phyloP scores from a whole-genome alignment of 371 early-diverging fungal species.

The Rhizopus stolonifer region DNA sequence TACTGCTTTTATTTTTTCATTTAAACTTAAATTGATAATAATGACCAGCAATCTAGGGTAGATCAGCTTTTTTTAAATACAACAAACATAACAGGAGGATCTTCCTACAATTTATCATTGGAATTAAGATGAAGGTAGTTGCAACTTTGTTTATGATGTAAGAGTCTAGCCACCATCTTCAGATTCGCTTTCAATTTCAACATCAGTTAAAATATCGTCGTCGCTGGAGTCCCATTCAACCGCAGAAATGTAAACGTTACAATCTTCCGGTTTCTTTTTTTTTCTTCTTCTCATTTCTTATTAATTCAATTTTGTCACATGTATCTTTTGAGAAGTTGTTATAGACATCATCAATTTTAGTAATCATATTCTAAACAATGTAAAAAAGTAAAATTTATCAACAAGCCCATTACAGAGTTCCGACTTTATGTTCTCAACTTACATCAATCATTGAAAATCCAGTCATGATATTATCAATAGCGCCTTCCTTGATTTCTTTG shows the following conservation, averaged over 20 bases:
- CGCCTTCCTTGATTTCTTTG: constrained; percentile 2
- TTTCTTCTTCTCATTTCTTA: constrained; percentile 1
- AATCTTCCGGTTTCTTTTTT: too few species aligned
- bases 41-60: too few species aligned
- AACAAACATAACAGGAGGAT: constrained; percentile 2
- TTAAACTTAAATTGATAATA: too few species aligned
- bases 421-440: background rate
- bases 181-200: constrained; percentile 5
- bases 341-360: background rate
- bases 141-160: constrained; percentile 1
- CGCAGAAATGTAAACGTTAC: constrained; percentile 1
- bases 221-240: constrained; percentile 4
- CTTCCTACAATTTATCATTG: constrained; percentile 1
- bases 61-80: constrained; percentile 1
- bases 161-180: constrained; percentile 3
- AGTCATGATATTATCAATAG: constrained; percentile 1
- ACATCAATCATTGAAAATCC: constrained; percentile 1
- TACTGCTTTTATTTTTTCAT: too few species aligned
- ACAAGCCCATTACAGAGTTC: background rate
- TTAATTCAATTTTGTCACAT: constrained; percentile 1
- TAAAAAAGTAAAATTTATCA: constrained; percentile 1
- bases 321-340: constrained; percentile 2
- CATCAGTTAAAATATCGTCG: constrained; percentile 4
- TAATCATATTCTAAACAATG: background rate
- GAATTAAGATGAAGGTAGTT: constrained; percentile 2